A percentile compares a stretch with the other conserved stretches of the same genome.
These are phyloP conservation scores for Crithidia fasciculata DNA, from an alignment of 208 protist species.

Conservation along the genomic window DNA sequence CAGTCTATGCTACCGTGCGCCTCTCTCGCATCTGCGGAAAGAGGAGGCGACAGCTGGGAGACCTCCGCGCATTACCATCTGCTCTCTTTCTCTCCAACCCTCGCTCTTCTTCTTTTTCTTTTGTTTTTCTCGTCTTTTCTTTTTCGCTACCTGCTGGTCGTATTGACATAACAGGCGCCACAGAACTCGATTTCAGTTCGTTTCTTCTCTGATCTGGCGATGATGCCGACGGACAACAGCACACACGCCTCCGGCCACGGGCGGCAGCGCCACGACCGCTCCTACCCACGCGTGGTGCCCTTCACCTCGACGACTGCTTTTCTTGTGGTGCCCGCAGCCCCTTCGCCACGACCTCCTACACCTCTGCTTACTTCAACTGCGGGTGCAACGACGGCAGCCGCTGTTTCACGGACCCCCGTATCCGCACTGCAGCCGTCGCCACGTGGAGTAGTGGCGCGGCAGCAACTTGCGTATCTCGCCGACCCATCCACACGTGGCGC, in stretches of 20 bases:
- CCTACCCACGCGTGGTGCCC: slow-evolving; percentile 17
- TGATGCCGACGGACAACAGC: too few relatives aligned
- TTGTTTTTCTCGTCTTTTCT: slow-evolving; percentile 2
- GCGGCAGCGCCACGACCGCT: not conserved
- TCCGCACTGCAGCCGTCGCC: too few relatives aligned
- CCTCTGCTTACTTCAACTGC: too few relatives aligned
- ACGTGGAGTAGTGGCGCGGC: too few relatives aligned
- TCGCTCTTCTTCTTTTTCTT: slow-evolving; percentile 16
- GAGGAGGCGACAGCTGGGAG: not conserved
- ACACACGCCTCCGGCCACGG: not conserved
- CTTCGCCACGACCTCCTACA: not conserved
- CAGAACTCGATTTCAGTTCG: not conserved
- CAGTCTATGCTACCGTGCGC: too few relatives aligned
- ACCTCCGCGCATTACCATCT: not conserved
- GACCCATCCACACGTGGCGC: too few relatives aligned
- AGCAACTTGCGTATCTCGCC: too few relatives aligned
- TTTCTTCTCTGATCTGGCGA: too few relatives aligned
- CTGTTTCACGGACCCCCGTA: too few relatives aligned
- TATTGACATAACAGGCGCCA: too few relatives aligned
- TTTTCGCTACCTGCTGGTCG: too few relatives aligned
- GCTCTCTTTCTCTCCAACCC: not conserved
- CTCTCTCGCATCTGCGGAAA: not conserved
- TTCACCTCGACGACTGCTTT: slow-evolving; percentile 30
- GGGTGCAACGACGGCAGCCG: too few relatives aligned
- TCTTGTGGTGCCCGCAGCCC: not conserved